A percentile compares a stretch with the other conserved stretches of the same genome.
Conservation (phyloP, 306 rosid genomes). For the Quercus gilva region DNA sequence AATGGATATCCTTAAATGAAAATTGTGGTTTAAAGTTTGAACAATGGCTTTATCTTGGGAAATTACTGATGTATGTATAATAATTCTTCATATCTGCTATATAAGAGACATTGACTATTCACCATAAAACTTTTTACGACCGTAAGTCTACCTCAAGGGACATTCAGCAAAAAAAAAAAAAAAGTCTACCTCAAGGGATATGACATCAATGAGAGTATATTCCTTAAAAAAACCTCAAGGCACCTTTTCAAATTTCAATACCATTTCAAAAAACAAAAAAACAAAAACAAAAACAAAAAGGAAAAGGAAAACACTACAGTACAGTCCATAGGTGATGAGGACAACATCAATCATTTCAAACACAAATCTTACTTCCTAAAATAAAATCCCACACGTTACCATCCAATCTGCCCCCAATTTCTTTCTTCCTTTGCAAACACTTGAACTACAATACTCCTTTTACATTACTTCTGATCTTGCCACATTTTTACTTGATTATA, state of each 20-base stretch:
- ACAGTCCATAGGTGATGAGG: background rate
- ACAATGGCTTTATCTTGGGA: too few relatives aligned
- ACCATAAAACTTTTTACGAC: too few relatives aligned
- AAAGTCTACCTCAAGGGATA: too few relatives aligned
- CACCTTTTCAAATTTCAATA: background rate
- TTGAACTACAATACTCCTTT: background rate
- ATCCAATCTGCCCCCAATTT: constrained; percentile 2
- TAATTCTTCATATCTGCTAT: too few relatives aligned
- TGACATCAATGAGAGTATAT: too few relatives aligned
- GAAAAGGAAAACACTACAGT: background rate
- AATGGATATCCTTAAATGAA: too few relatives aligned
- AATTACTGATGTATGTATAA: too few relatives aligned
- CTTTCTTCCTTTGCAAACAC: background rate
- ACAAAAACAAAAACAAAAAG: background rate
- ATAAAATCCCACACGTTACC: background rate
- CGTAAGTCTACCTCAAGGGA: too few relatives aligned
- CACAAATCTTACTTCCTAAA: constrained; percentile 4
- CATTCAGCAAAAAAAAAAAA: too few relatives aligned
- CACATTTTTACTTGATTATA: constrained; percentile 3
- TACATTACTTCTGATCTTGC: background rate
- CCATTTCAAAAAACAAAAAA: background rate
- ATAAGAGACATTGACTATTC: too few relatives aligned
- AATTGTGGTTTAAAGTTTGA: too few relatives aligned
- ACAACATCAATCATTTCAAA: constrained; percentile 27
- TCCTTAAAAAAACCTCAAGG: too few relatives aligned